Conservation (phyloP, 23 red algal genomes). For the Pyropia yezoensis region DNA sequence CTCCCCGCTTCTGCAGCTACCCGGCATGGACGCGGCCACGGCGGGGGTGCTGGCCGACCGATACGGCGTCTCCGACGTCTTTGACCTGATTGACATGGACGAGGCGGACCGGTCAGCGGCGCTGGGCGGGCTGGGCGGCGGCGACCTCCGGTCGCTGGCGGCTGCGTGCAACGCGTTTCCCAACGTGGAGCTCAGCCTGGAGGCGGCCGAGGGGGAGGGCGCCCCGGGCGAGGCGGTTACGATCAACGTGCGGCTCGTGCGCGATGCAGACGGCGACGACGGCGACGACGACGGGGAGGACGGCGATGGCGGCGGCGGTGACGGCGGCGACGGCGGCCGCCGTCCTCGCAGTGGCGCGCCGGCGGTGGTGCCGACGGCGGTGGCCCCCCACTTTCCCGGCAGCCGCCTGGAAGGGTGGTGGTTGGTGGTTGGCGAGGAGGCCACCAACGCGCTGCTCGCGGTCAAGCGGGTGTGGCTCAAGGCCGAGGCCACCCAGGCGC, state of each 20-base stretch:
- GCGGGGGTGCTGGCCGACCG: slow-evolving; percentile 16
- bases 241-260: slow-evolving; percentile 13
- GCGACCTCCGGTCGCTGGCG: slow-evolving; percentile 44
- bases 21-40: slow-evolving; percentile 38
- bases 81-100: slow-evolving; percentile 75
- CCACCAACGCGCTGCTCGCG: slow-evolving; percentile 35
- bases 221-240: slow-evolving; percentile 16
- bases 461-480: slow-evolving; percentile 43
- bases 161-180: slow-evolving; percentile 67
- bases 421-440: slow-evolving; percentile 61
- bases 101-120: slow-evolving; percentile 27
- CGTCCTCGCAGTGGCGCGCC: neutral
- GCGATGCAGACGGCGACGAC: slow-evolving; percentile 3
- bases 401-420: slow-evolving; percentile 84
- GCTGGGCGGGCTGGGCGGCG: slow-evolving; percentile 24
- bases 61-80: slow-evolving; percentile 40
- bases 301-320: neutral
- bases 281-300: slow-evolving; percentile 45
- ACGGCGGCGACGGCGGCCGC: slow-evolving; percentile 3
- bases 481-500: slow-evolving; percentile 22
- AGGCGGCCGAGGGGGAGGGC: slow-evolving; percentile 10
- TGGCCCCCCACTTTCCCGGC: slow-evolving; percentile 46
- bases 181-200: slow-evolving; percentile 37
- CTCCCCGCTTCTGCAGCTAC: slow-evolving; percentile 65
- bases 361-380: slow-evolving; percentile 21